Percentiles rank a stretch among this genome's conserved stretches.
Evolutionary conservation across 2,329 filamentous ascomycete genomes (phyloP).

Genomic region (Didymella pomorum): DNA sequence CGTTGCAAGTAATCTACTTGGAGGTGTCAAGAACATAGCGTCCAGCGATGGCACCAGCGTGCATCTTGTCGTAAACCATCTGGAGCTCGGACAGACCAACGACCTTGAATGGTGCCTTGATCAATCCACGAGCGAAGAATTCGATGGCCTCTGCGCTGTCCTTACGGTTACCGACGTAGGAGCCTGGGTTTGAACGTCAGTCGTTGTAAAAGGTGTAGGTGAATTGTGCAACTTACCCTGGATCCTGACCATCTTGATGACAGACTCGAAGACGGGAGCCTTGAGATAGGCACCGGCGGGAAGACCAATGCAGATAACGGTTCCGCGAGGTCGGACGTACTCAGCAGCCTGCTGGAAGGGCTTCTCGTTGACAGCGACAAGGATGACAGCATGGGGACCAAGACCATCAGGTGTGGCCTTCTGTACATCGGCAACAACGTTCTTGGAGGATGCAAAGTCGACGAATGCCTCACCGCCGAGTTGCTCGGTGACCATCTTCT

Average conservation of each 20-base stretch:
- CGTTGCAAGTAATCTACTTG: constrained; percentile 31
- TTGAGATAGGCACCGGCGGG: constrained; percentile 78
- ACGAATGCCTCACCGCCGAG: constrained; percentile 78
- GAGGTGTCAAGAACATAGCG: constrained; percentile 79
- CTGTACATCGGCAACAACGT: constrained; percentile 86
- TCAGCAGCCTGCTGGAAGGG: constrained; percentile 90
- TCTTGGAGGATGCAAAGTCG: constrained; percentile 79
- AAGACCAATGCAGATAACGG: constrained; percentile 87
- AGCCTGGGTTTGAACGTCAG: constrained; percentile 12
- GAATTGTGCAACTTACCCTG: constrained; percentile 54
- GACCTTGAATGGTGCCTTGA: constrained; percentile 87
- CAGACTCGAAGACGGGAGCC: constrained; percentile 88
- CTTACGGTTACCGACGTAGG: constrained; percentile 88
- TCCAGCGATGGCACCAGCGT: constrained; percentile 74
- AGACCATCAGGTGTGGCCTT: constrained; percentile 79
- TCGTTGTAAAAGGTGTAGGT: constrained; percentile 33
- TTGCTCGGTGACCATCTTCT: constrained; percentile 67
- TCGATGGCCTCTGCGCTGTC: constrained; percentile 90
- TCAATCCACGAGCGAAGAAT: constrained; percentile 83
- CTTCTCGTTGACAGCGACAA: constrained; percentile 86
- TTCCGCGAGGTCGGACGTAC: constrained; percentile 84
- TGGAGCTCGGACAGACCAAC: constrained; percentile 82
- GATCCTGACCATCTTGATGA: constrained; percentile 90
- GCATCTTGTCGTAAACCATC: constrained; percentile 76
- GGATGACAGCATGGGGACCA: constrained; percentile 85